Evolutionary conservation across 2,329 filamentous ascomycete species (phyloP).

Genomic region (Corynespora cassiicola): DNA sequence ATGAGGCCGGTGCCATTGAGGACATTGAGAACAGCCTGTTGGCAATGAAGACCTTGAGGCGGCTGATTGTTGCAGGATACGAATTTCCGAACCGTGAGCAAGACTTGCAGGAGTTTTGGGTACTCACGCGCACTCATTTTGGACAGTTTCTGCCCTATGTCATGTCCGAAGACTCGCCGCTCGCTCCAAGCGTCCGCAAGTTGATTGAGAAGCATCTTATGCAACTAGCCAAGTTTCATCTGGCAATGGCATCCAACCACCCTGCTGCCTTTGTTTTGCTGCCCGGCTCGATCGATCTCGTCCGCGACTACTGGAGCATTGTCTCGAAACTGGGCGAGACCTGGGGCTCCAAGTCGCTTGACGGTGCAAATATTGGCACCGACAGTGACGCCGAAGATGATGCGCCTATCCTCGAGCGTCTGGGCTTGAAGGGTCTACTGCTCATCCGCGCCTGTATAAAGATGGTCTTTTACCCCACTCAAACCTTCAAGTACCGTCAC

Average conservation of each 20-base stretch:
- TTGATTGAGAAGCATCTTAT: slow-evolving; percentile 84
- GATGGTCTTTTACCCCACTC: slow-evolving; percentile 80
- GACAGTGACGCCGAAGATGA: slow-evolving; percentile 57
- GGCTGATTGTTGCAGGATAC: slow-evolving; percentile 81
- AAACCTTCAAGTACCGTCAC: slow-evolving; percentile 84
- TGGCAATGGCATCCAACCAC: slow-evolving; percentile 81
- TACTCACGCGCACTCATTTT: slow-evolving; percentile 75
- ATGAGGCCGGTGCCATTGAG: slow-evolving; percentile 65
- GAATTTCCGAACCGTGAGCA: slow-evolving; percentile 81
- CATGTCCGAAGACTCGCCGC: slow-evolving; percentile 61
- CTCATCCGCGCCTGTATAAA: slow-evolving; percentile 82
- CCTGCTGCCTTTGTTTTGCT: slow-evolving; percentile 83
- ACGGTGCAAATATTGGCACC: slow-evolving; percentile 49
- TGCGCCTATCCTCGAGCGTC: slow-evolving; percentile 72
- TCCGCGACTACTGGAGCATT: slow-evolving; percentile 84
- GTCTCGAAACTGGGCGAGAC: slow-evolving; percentile 77
- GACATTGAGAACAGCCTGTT: slow-evolving; percentile 79
- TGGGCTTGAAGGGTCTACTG: slow-evolving; percentile 83
- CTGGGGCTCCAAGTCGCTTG: slow-evolving; percentile 63
- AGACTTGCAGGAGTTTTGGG: slow-evolving; percentile 82
- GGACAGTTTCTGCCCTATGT: slow-evolving; percentile 74
- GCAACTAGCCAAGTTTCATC: slow-evolving; percentile 89
- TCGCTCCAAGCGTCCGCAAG: slow-evolving; percentile 60
- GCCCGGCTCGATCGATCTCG: slow-evolving; percentile 78
- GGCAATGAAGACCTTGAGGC: slow-evolving; percentile 79